Conservation (phyloP, 371 early-diverging fungal genomes). For the Amoeboaphelidium occidentale region DNA sequence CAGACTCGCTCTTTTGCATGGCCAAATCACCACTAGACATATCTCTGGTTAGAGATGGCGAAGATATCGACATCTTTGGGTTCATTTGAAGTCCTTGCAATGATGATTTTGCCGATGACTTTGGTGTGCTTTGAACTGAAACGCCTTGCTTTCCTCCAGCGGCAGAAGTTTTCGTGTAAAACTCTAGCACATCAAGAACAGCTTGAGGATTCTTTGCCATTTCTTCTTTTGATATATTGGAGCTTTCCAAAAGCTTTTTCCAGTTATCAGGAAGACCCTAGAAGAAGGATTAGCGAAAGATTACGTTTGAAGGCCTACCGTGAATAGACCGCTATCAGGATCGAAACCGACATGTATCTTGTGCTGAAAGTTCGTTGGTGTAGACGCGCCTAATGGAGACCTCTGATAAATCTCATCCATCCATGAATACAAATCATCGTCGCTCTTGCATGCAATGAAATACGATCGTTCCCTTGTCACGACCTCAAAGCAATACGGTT, state of each 20-base stretch:
- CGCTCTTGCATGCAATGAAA: constrained; percentile 60
- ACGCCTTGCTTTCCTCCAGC: no score
- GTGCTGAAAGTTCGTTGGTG: constrained; percentile 82
- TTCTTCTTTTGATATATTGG: constrained; percentile 4
- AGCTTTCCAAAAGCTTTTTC: neutral
- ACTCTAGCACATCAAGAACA: constrained; percentile 85
- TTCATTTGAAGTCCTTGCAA: no score
- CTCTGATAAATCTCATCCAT: constrained; percentile 78
- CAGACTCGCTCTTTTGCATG: no score
- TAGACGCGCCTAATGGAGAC: constrained; percentile 65
- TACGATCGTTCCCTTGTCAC: constrained; percentile 59
- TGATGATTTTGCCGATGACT: no score
- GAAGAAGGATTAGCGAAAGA: neutral
- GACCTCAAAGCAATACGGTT: constrained; percentile 70
- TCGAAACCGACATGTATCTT: constrained; percentile 92
- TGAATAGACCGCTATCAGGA: constrained; percentile 68
- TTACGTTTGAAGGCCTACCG: constrained; percentile 23
- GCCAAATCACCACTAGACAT: no score
- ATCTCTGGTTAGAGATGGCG: no score
- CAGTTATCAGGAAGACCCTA: constrained; percentile 2
- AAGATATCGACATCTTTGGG: no score
- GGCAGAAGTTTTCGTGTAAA: constrained; percentile 36
- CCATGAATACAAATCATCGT: constrained; percentile 87
- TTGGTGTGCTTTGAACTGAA: no score
- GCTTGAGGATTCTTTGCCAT: constrained; percentile 10